These are phyloP conservation scores for Haplosporangium gracile DNA, from an alignment of 192 early-diverging fungal species.

Conservation along the genomic window DNA sequence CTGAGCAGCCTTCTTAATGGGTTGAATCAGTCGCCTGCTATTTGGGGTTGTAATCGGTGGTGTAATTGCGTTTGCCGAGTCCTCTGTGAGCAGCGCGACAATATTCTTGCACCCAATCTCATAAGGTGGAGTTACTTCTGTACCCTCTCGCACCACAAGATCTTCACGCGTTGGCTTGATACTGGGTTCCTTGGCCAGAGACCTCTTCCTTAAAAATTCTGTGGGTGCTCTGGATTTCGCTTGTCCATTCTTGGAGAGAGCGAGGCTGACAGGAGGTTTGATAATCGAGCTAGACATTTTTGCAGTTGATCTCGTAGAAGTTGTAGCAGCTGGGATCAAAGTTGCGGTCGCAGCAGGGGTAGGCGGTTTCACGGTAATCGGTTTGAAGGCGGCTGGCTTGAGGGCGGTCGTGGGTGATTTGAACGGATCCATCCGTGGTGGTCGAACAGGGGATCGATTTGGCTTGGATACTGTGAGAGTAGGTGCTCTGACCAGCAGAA, in stretches of 20 bases:
- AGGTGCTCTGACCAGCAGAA: not conserved
- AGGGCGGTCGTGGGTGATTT: not conserved
- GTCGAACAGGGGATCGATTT: not conserved
- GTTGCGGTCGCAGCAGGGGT: not conserved
- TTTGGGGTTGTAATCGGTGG: not conserved
- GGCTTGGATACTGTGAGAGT: not conserved
- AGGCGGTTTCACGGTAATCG: not conserved
- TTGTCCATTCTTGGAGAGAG: not conserved
- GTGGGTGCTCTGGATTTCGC: not conserved
- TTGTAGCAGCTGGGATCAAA: not conserved
- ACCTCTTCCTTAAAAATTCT: not conserved
- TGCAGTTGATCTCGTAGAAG: not conserved
- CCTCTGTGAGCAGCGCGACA: not conserved
- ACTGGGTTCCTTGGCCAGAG: not conserved
- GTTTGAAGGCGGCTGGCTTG: not conserved
- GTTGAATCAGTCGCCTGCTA: not conserved
- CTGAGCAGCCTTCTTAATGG: not conserved
- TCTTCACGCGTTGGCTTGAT: slow-evolving; percentile 14
- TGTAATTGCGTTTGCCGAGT: not conserved
- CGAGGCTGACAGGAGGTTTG: not conserved
- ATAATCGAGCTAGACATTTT: not conserved
- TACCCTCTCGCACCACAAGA: not conserved
- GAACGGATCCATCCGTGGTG: not conserved
- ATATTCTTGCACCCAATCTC: not conserved
- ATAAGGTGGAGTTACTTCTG: not conserved